phyloP scores from a whole-genome alignment of 345 rosid species.

The Bretschneidera sinensis region DNA sequence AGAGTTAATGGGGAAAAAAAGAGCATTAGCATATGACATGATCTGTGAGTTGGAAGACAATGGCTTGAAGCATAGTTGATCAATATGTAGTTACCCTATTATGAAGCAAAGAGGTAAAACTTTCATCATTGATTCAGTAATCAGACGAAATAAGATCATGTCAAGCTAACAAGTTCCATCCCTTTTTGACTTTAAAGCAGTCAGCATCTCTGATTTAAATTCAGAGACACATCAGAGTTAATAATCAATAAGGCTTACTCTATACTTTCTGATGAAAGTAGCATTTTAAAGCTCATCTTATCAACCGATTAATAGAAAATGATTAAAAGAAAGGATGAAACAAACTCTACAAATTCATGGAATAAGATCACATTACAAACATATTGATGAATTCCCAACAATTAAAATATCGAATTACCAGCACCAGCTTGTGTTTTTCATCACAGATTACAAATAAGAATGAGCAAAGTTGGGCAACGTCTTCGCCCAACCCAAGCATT shows the following conservation, averaged over 20 bases:
- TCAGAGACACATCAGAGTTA: background rate
- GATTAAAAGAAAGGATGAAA: background rate
- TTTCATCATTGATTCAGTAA: background rate
- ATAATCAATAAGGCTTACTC: background rate
- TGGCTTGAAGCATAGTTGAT: background rate
- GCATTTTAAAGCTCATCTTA: background rate
- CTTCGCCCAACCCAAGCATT: too few relatives aligned
- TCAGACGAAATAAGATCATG: background rate
- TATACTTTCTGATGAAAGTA: background rate
- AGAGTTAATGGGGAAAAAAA: constrained; percentile 9
- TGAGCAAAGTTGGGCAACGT: too few relatives aligned
- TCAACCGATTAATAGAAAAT: too few relatives aligned
- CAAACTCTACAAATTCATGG: too few relatives aligned
- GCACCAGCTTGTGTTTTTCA: too few relatives aligned
- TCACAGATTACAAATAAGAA: too few relatives aligned
- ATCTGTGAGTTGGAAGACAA: constrained; percentile 15
- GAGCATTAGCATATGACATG: constrained; percentile 21
- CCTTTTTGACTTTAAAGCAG: background rate
- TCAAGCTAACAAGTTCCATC: background rate
- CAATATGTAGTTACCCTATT: too few relatives aligned
- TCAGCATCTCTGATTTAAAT: background rate
- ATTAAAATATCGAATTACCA: too few relatives aligned
- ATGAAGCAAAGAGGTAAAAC: background rate
- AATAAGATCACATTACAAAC: too few relatives aligned
- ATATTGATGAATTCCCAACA: too few relatives aligned